phyloP scores from a whole-genome alignment of 208 protist species.

The Leishmania tarentolae region DNA sequence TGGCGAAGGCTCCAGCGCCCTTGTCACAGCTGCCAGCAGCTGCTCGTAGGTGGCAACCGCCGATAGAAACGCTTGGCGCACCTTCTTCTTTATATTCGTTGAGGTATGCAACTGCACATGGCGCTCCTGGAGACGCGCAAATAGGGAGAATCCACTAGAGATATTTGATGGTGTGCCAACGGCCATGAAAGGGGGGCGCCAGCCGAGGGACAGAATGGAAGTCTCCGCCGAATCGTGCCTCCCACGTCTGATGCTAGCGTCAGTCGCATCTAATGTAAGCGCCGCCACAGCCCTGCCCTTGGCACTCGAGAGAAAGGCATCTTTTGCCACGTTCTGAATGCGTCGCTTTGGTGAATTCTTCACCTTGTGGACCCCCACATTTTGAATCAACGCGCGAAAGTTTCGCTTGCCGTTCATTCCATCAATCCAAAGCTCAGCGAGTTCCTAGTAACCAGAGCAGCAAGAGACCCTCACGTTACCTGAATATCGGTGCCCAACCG shows the following conservation, averaged over 20 bases:
- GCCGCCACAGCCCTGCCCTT: too few relatives aligned
- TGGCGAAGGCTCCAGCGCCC: not conserved
- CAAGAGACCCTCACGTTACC: not conserved
- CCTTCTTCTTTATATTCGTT: conserved; percentile 18
- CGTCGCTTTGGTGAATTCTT: conserved; percentile 34
- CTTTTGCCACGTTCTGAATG: conserved; percentile 24
- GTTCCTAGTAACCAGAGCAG: not conserved
- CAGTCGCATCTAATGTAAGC: not conserved
- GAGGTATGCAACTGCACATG: conserved; percentile 23
- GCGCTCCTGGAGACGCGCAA: conserved; percentile 22
- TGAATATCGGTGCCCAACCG: not conserved
- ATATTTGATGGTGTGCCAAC: not conserved
- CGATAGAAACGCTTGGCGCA: conserved; percentile 19
- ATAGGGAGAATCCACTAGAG: not conserved
- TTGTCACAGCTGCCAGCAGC: not conserved
- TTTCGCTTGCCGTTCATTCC: conserved; percentile 19
- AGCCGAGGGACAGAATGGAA: not conserved
- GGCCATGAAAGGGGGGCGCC: not conserved
- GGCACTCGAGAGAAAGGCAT: not conserved
- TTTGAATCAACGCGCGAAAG: conserved; percentile 39
- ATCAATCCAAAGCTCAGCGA: not conserved
- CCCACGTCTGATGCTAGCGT: not conserved
- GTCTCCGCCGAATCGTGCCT: not conserved
- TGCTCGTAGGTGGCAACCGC: conserved; percentile 16
- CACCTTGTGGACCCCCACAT: conserved; percentile 26